Evolutionary conservation across 164 flowering plant species (phyloP).

Genomic region (Macadamia integrifolia): DNA sequence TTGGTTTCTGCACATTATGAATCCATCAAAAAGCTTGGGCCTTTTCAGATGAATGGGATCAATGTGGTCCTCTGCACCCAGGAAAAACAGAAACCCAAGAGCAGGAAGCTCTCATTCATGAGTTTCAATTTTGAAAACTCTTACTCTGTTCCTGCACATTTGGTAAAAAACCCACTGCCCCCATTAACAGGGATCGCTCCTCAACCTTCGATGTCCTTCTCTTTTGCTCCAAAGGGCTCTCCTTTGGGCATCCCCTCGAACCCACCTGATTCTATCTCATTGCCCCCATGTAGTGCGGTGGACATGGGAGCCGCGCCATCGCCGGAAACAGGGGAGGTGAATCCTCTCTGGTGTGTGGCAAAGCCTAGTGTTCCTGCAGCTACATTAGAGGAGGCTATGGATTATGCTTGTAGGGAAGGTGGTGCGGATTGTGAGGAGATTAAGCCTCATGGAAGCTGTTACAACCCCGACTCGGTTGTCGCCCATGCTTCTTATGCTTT

Average conservation of each 20-base stretch:
- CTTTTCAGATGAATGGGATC: constrained; percentile 20
- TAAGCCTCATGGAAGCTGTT: constrained; percentile 64
- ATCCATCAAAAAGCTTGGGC: constrained; percentile 45
- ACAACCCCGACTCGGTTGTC: constrained; percentile 52
- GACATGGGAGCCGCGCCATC: constrained; percentile 32
- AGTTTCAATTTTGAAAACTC: constrained; percentile 28
- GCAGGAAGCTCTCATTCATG: constrained; percentile 47
- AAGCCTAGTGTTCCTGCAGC: constrained; percentile 82
- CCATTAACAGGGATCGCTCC: constrained; percentile 7
- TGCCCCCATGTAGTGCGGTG: constrained; percentile 51
- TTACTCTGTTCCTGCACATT: constrained; percentile 39
- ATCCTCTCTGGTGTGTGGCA: constrained; percentile 83
- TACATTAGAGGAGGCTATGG: constrained; percentile 67
- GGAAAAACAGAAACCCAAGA: constrained; percentile 22
- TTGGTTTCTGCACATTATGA: constrained; percentile 30
- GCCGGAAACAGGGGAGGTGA: constrained; percentile 17
- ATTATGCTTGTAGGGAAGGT: constrained; percentile 90
- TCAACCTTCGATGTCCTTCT: constrained; percentile 18
- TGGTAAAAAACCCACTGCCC: constrained; percentile 28
- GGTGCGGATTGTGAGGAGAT: constrained; percentile 78
- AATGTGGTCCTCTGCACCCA: constrained; percentile 17
- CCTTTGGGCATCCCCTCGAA: constrained; percentile 22
- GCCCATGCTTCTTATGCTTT: constrained; percentile 96
- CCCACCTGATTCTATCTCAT: constrained; percentile 28
- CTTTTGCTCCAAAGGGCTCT: constrained; percentile 22